phyloP scores from a whole-genome alignment of 768 basidiomycete genomes.

The Termitomyces heimii region DNA sequence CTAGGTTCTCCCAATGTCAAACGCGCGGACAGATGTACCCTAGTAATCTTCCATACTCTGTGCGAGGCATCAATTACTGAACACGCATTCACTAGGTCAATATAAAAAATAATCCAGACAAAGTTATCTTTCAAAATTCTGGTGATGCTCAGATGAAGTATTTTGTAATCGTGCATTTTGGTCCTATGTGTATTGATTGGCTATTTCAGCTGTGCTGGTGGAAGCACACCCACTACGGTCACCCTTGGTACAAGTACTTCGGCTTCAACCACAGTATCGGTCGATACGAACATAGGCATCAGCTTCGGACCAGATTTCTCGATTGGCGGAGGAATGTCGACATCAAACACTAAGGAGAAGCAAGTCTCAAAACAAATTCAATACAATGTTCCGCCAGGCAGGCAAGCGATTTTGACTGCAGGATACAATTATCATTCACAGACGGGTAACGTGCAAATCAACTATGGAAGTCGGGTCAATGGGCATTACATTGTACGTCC shows the following conservation, averaged over 20 bases:
- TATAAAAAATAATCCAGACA: conserved; percentile 8
- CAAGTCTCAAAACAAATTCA: not conserved
- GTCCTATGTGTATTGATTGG: not conserved
- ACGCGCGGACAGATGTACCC: conserved; percentile 11
- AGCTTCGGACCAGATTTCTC: conserved; percentile 4
- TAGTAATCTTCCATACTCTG: not conserved
- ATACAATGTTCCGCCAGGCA: conserved; percentile 8
- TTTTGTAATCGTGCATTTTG: not conserved
- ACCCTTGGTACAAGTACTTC: conserved; percentile 6
- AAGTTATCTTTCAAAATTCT: conserved; percentile 5
- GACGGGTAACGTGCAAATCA: conserved; percentile 9
- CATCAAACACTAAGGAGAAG: not conserved
- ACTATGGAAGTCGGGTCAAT: conserved; percentile 7
- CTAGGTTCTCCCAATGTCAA: conserved; percentile 6
- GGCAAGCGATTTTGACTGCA: conserved; percentile 9
- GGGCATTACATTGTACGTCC: conserved; percentile 8
- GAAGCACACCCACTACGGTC: conserved; percentile 3
- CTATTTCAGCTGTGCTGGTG: conserved; percentile 7
- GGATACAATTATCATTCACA: conserved; percentile 8
- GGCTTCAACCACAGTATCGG: conserved; percentile 4
- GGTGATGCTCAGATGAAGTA: conserved; percentile 11
- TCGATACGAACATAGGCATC: conserved; percentile 6
- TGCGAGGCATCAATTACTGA: not conserved
- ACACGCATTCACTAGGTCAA: not conserved
- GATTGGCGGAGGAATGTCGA: conserved; percentile 9